A percentile compares a stretch with the other conserved stretches of the same genome.
These are phyloP conservation scores for Blastobotrys mokoenaii DNA, from an alignment of 805 yeast genomes.

Conservation along the genomic window DNA sequence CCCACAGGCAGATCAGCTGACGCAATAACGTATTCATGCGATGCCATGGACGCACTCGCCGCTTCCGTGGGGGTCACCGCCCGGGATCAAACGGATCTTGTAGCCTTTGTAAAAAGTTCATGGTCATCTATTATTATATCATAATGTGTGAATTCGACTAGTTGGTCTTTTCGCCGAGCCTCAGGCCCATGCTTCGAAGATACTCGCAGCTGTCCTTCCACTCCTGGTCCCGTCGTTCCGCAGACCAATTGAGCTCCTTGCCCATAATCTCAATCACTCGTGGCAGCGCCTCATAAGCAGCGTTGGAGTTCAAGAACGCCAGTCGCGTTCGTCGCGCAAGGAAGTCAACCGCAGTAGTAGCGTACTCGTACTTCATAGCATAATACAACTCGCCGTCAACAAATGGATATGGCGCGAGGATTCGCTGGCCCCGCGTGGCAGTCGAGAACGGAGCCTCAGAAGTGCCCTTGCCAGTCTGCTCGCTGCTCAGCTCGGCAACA, in stretches of 20 bases:
- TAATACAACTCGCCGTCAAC: slow-evolving; percentile 79
- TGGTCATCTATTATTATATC: too few species aligned
- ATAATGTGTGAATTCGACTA: background rate
- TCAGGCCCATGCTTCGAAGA: slow-evolving; percentile 33
- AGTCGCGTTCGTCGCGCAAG: slow-evolving; percentile 88
- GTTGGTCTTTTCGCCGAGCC: background rate
- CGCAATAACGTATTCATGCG: too few species aligned
- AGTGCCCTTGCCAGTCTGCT: slow-evolving; percentile 13
- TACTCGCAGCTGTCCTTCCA: slow-evolving; percentile 28
- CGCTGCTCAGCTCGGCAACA: slow-evolving; percentile 50
- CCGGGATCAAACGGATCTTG: too few species aligned
- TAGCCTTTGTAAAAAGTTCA: too few species aligned
- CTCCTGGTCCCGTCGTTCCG: slow-evolving; percentile 46
- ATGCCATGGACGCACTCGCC: too few species aligned
- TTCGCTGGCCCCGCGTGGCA: slow-evolving; percentile 26
- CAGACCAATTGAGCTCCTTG: slow-evolving; percentile 67
- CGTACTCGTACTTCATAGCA: slow-evolving; percentile 73
- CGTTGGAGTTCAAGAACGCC: slow-evolving; percentile 83
- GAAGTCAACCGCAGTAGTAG: slow-evolving; percentile 83
- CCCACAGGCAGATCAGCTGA: too few species aligned
- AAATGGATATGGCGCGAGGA: slow-evolving; percentile 69
- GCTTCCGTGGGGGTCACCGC: too few species aligned
- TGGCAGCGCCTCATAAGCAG: slow-evolving; percentile 72
- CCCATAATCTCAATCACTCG: slow-evolving; percentile 83
- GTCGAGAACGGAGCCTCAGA: slow-evolving; percentile 20